phyloP scores from a whole-genome alignment of 345 rosid genomes.

The Populus nigra region DNA sequence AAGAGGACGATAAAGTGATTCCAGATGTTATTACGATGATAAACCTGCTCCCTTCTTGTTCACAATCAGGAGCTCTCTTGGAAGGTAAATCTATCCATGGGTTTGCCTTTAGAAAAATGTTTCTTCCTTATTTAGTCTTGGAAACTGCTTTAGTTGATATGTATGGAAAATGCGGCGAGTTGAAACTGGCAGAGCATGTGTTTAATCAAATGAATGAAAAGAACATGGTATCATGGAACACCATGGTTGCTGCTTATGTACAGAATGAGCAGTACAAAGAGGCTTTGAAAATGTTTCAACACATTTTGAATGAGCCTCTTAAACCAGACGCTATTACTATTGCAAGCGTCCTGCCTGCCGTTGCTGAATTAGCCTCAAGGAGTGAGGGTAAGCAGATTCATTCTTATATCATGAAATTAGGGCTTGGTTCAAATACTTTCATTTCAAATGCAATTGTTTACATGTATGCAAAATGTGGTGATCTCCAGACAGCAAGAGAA shows the following conservation, averaged over 20 bases:
- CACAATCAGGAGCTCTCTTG: slow-evolving; percentile 35
- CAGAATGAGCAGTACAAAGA: slow-evolving; percentile 44
- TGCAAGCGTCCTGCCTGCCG: slow-evolving; percentile 63
- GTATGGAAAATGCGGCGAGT: slow-evolving; percentile 50
- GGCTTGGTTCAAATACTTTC: slow-evolving; percentile 35
- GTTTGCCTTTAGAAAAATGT: slow-evolving; percentile 53
- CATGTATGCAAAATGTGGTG: slow-evolving; percentile 72
- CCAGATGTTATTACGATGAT: slow-evolving; percentile 63
- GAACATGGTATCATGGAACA: slow-evolving; percentile 68
- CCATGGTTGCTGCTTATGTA: slow-evolving; percentile 59
- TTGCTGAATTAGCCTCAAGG: slow-evolving; percentile 51
- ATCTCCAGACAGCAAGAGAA: slow-evolving; percentile 55
- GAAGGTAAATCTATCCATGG: slow-evolving; percentile 61
- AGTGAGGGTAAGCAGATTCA: slow-evolving; percentile 58
- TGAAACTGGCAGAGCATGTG: slow-evolving; percentile 43
- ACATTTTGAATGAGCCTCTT: slow-evolving; percentile 38
- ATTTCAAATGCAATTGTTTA: slow-evolving; percentile 59
- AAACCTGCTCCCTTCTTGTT: slow-evolving; percentile 65
- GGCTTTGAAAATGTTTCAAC: slow-evolving; percentile 52
- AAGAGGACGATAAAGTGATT: slow-evolving; percentile 36
- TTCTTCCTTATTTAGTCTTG: slow-evolving; percentile 58
- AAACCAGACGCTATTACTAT: slow-evolving; percentile 56
- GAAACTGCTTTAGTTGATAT: slow-evolving; percentile 69
- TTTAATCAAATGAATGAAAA: slow-evolving; percentile 46
- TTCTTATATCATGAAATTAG: slow-evolving; percentile 42